Evolutionary conservation across 2,329 filamentous ascomycete species (phyloP).

Genomic region (Fusarium abutilonis): DNA sequence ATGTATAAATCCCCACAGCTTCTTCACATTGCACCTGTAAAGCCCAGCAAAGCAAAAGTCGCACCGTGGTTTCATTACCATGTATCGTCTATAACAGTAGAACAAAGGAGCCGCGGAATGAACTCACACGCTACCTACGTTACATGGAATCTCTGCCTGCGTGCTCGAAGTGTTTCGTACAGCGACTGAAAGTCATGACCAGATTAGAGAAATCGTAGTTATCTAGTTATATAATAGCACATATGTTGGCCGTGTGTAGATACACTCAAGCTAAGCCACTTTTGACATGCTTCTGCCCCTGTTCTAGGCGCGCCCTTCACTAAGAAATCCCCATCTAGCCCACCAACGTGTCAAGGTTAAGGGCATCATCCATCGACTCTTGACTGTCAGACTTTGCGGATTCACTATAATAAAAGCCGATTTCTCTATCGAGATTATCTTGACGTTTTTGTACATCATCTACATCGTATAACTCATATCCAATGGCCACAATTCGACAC

Average conservation of each 20-base stretch:
- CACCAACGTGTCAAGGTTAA: conserved; percentile 17
- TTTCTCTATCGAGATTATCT: conserved; percentile 9
- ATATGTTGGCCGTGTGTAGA: too few relatives aligned
- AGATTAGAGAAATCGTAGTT: too few relatives aligned
- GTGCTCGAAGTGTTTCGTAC: not conserved
- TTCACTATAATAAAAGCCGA: not conserved
- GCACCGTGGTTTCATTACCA: too few relatives aligned
- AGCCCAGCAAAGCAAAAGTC: too few relatives aligned
- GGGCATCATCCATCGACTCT: not conserved
- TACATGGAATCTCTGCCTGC: not conserved
- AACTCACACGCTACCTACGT: too few relatives aligned
- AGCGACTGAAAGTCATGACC: not conserved
- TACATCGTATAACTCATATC: conserved; percentile 12
- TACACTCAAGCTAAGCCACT: conserved; percentile 19
- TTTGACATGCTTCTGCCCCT: conserved; percentile 19
- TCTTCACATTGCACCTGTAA: too few relatives aligned
- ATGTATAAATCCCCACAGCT: too few relatives aligned
- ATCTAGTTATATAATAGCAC: too few relatives aligned
- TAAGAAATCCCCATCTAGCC: conserved; percentile 22
- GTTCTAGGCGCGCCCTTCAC: conserved; percentile 33
- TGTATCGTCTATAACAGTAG: too few relatives aligned
- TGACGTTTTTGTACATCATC: conserved; percentile 1
- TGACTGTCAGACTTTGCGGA: not conserved
- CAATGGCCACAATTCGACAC: conserved; percentile 44
- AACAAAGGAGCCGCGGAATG: too few relatives aligned